Evolutionary conservation across 306 rosid genomes (phyloP).

Genomic region (Cicer cuneatum): DNA sequence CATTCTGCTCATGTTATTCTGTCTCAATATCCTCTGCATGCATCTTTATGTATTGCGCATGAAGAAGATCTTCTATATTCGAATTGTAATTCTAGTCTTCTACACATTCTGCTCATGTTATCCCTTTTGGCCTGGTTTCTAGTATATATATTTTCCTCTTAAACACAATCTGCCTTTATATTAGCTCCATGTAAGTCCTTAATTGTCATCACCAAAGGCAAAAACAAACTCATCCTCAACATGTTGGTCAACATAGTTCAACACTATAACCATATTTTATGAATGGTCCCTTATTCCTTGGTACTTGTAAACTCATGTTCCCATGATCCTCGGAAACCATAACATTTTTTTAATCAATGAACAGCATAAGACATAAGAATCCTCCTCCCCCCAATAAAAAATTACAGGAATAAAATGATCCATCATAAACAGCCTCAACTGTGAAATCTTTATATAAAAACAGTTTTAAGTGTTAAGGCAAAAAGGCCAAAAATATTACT

Average conservation of each 20-base stretch:
- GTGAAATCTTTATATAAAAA: constrained; percentile 20
- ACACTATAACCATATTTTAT: constrained; percentile 2
- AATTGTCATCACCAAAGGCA: constrained; percentile 18
- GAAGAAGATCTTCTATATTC: constrained; percentile 24
- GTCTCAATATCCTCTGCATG: constrained; percentile 20
- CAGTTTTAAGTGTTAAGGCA: constrained; percentile 22
- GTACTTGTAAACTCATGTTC: constrained; percentile 3
- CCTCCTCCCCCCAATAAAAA: neutral
- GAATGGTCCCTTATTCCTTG: neutral
- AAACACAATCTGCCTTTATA: constrained; percentile 10
- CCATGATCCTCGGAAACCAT: constrained; percentile 1
- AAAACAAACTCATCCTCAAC: constrained; percentile 8
- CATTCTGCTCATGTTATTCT: neutral
- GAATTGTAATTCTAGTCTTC: constrained; percentile 19
- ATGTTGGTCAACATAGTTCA: constrained; percentile 4
- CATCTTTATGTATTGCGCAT: constrained; percentile 13
- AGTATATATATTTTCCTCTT: constrained; percentile 12
- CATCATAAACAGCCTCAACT: constrained; percentile 1
- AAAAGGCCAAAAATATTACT: neutral
- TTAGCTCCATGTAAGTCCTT: neutral
- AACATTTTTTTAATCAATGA: constrained; percentile 15
- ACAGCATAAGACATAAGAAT: neutral
- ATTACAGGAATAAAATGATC: constrained; percentile 14
- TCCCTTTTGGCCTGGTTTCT: constrained; percentile 10
- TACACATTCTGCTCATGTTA: neutral